Percentiles rank a stretch among this genome's conserved stretches.
phyloP scores from a whole-genome alignment of 1,284 basidiomycete genomes.

The Microbotryomycetes sp. region DNA sequence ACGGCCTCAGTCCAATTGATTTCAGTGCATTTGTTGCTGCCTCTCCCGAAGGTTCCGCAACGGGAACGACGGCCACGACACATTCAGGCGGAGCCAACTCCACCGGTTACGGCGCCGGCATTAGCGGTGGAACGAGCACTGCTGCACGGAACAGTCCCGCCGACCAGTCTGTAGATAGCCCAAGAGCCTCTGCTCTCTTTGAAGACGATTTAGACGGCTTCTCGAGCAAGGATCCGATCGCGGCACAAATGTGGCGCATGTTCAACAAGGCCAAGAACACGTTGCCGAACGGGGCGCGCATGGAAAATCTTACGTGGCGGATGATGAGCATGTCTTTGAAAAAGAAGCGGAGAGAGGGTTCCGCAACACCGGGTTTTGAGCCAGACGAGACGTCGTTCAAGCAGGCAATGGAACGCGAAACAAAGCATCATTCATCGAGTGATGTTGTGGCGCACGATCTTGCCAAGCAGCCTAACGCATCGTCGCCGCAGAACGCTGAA shows the following conservation, averaged over 20 bases:
- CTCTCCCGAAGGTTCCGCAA: background rate
- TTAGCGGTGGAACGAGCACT: background rate
- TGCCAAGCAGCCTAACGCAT: background rate
- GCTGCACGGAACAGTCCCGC: background rate
- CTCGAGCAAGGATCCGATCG: conserved; percentile 66
- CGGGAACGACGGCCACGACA: background rate
- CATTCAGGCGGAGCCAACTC: background rate
- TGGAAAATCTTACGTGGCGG: conserved; percentile 97
- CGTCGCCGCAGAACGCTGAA: background rate
- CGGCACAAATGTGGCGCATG: conserved; percentile 95
- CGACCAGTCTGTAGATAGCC: conserved; percentile 1
- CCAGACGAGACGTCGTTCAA: conserved; percentile 1
- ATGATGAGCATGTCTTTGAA: conserved; percentile 93
- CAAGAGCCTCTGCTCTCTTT: conserved; percentile 20
- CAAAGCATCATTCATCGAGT: background rate
- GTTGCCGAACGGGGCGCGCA: conserved; percentile 82
- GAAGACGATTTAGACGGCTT: conserved; percentile 33
- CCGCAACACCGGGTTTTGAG: conserved; percentile 4
- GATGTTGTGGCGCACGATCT: background rate
- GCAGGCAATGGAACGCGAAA: background rate
- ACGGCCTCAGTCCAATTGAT: conserved; percentile 6
- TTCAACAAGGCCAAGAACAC: conserved; percentile 81
- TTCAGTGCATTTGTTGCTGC: background rate
- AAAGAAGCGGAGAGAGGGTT: conserved; percentile 53
- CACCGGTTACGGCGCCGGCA: background rate